Evolutionary conservation across 23 red algal species (phyloP).

Genomic region (Pyropia haitanensis): DNA sequence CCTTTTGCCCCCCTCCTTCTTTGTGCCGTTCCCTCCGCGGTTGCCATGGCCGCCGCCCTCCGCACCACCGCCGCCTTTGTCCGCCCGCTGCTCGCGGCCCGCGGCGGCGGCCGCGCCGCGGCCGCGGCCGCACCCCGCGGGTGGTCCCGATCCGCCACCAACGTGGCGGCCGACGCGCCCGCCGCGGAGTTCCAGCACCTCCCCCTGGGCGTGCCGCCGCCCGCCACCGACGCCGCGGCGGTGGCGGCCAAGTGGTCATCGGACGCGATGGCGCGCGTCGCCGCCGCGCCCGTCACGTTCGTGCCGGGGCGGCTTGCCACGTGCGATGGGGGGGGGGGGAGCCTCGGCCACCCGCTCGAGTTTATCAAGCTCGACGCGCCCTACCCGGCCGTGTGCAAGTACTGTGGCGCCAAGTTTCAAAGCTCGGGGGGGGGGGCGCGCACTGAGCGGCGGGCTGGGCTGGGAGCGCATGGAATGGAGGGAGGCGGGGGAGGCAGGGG

Average conservation of each 20-base stretch:
- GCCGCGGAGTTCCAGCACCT: conserved; percentile 9
- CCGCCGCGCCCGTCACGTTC: conserved; percentile 26
- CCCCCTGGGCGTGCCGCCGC: conserved; percentile 53
- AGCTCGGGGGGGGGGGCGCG: neutral
- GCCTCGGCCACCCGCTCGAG: conserved; percentile 69
- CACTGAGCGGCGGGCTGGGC: neutral
- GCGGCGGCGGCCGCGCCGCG: no score
- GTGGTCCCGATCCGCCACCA: no score
- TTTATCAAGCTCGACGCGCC: conserved; percentile 58
- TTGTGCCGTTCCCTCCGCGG: no score
- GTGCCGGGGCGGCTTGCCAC: conserved; percentile 45
- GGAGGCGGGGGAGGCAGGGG: neutral
- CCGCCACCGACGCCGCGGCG: conserved; percentile 38
- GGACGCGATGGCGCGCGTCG: conserved; percentile 80
- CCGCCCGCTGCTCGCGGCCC: no score
- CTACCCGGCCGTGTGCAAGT: conserved; percentile 17
- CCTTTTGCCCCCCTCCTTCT: no score
- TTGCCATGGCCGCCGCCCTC: no score
- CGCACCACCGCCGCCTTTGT: no score
- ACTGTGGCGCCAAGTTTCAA: conserved; percentile 15
- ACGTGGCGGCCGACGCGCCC: no score
- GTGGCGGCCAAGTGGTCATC: conserved; percentile 62
- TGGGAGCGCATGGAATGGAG: neutral
- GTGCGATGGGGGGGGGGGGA: conserved; percentile 76
- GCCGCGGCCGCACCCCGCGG: no score